Evolutionary conservation across 345 rosid genomes (phyloP).

Genomic region (Camelina neglecta): DNA sequence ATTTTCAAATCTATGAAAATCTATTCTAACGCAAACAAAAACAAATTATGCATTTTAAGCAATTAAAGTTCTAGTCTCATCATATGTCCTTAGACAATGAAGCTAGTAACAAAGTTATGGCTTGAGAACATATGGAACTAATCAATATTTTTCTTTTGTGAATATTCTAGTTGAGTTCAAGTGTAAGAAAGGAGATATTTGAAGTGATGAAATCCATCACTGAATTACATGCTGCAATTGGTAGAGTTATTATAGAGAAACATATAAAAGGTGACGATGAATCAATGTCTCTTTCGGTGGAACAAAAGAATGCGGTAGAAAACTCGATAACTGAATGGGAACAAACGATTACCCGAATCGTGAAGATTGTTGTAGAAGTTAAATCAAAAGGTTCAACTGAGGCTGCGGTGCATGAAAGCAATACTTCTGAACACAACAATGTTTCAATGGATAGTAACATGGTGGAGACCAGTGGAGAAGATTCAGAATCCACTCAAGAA

Average conservation of each 20-base stretch:
- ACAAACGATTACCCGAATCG: constrained; percentile 34
- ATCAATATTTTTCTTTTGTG: constrained; percentile 28
- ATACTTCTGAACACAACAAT: background rate
- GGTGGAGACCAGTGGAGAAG: constrained; percentile 1
- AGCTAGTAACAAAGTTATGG: background rate
- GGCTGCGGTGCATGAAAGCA: background rate
- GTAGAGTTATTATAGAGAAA: constrained; percentile 24
- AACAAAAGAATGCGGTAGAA: constrained; percentile 32
- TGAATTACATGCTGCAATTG: constrained; percentile 36
- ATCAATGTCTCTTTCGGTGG: constrained; percentile 27
- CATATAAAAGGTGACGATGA: constrained; percentile 37
- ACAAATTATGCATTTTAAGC: background rate
- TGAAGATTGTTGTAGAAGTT: constrained; percentile 36
- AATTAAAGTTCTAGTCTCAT: background rate
- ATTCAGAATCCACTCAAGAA: constrained; percentile 4
- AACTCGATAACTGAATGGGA: constrained; percentile 38
- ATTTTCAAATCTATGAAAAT: background rate
- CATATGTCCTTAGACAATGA: background rate
- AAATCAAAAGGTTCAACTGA: constrained; percentile 13
- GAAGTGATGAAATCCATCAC: constrained; percentile 29
- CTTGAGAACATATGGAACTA: constrained; percentile 13
- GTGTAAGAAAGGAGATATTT: constrained; percentile 38
- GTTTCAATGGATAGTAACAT: background rate
- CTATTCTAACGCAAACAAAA: background rate
- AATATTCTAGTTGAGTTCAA: constrained; percentile 35